Evolutionary conservation across 2,329 filamentous ascomycete genomes (phyloP), one percentile per base, ranked within the genome.

Genomic region (Fusarium sublunatum): DNA sequence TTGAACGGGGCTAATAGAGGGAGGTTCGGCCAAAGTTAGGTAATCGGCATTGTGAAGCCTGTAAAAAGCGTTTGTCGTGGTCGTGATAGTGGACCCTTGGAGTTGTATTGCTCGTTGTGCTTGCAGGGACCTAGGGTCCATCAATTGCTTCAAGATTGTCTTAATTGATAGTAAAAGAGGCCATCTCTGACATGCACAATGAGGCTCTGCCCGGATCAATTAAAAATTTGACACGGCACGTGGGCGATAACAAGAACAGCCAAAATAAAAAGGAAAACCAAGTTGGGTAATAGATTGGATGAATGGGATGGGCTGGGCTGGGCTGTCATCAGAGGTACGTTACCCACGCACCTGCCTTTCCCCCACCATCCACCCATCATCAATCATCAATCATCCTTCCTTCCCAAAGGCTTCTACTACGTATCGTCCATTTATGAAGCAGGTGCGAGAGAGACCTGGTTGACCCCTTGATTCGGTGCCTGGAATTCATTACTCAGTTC

Each of bases 251-350:
- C 19, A 24, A 15, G 64, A 65, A 45, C 53, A 51, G 40, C 48
- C 53, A 51, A 28, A 53, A 57, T 29, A 63, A 64, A 69, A 70
- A 60, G 58, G 58, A 68, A 70, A 45, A 54, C 51, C 67, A 62
- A 65, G 58, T 58, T 65, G 52, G 57, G 61, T 58, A 54, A 57
- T 58, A 65, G 43, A 53, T 49, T 29, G n/a, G 31, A 34, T 34
- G 8, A 8, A 9, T 10, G 31, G 31, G 13, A 12, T 34, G 29
- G 31, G 12, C 11, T 32, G 6, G 28, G 7, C 38, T 22, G 15
- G 53, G 53, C 62, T 70, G 60, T 60, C 66, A 59, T 67, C 63
- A 64, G 39, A 61, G 50, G 55, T 69, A 69, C 62, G 55, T 61
- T 68, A 42, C 43, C 47, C 58, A 53, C 54, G 50, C 56, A 67